Percentiles rank a stretch among this genome's conserved stretches.
Conservation (phyloP, 176 grass and related monocot species). For the Cenchrus purpureus region DNA sequence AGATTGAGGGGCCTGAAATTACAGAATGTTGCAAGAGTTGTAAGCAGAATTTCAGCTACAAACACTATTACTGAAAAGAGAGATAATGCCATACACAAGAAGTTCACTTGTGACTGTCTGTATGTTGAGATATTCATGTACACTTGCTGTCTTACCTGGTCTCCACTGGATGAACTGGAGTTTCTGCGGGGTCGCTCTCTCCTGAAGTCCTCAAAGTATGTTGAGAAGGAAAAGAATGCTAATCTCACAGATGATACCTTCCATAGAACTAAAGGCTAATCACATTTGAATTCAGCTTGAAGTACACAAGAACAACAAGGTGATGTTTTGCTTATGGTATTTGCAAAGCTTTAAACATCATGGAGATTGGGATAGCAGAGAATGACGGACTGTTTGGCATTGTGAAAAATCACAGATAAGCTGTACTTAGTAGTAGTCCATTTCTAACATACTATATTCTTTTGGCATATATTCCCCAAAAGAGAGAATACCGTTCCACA, state of each 20-base stretch:
- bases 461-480: no score
- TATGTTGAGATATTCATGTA: neutral
- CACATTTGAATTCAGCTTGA: neutral
- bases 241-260: neutral
- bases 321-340: neutral
- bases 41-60: neutral
- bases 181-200: conserved; percentile 34
- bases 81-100: neutral
- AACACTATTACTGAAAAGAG: neutral
- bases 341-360: neutral
- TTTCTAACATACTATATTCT: no score
- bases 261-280: neutral
- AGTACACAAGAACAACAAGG: neutral
- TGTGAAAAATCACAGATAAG: no score
- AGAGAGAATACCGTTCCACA: no score
- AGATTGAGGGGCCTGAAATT: conserved; percentile 33
- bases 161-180: conserved; percentile 29
- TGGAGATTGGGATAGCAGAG: no score
- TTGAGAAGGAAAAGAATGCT: no score
- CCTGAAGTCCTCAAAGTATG: conserved; percentile 56
- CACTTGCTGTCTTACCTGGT: conserved; percentile 45
- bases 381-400: no score
- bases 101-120: neutral
- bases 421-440: no score
- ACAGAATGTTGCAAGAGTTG: neutral